Percentiles rank a stretch among this genome's conserved stretches.
Conservation (phyloP, 345 rosid genomes). For the Linum usitatissimum region DNA sequence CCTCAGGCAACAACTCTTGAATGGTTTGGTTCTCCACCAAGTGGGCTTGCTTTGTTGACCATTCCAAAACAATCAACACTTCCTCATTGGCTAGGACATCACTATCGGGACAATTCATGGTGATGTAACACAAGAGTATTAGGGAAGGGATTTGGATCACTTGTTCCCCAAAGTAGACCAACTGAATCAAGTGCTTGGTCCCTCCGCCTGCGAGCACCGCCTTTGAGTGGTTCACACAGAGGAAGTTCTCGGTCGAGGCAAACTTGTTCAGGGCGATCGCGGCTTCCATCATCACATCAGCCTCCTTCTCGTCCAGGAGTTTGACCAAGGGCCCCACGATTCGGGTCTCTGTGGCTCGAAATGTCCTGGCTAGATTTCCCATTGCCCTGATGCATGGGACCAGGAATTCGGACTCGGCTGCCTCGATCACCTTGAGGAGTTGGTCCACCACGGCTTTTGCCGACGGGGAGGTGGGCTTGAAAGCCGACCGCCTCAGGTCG, state of each 20-base stretch:
- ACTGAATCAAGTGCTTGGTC: conserved; percentile 45
- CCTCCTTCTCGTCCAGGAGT: conserved; percentile 54
- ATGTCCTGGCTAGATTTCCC: conserved; percentile 72
- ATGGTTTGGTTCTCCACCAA: conserved; percentile 31
- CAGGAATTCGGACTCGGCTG: conserved; percentile 41
- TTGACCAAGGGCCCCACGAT: conserved; percentile 53
- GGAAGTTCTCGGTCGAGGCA: conserved; percentile 46
- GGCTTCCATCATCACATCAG: conserved; percentile 50
- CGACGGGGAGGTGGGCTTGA: conserved; percentile 68
- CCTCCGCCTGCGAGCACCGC: conserved; percentile 54
- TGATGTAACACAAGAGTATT: conserved; percentile 38
- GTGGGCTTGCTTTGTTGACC: conserved; percentile 66
- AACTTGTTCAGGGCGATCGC: conserved; percentile 50
- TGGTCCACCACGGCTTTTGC: conserved; percentile 67
- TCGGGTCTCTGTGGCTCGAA: conserved; percentile 59
- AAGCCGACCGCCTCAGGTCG: conserved; percentile 50
- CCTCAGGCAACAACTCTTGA: conserved; percentile 46
- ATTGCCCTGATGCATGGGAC: conserved; percentile 47
- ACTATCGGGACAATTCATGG: conserved; percentile 45
- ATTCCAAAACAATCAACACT: conserved; percentile 56
- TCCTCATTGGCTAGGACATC: conserved; percentile 61
- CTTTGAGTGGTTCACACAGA: conserved; percentile 42
- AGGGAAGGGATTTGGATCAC: conserved; percentile 51
- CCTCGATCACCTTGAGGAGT: conserved; percentile 35
- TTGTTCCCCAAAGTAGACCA: conserved; percentile 55